Percentiles rank a stretch among this genome's conserved stretches.
phyloP scores from a whole-genome alignment of 1,139 yeast species.

The Eremothecium cymbalariae region DNA sequence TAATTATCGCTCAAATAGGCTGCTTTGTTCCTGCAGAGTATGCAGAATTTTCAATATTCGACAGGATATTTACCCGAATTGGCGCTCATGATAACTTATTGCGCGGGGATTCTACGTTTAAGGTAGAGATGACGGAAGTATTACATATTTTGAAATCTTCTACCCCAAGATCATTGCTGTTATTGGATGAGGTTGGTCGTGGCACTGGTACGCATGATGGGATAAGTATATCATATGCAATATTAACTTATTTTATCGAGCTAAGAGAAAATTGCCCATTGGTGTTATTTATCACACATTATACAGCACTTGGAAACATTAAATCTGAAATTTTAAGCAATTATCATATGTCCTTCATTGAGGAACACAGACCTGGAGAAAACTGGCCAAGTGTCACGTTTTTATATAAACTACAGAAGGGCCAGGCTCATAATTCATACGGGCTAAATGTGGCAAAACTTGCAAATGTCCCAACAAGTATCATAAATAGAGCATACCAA shows the following conservation, averaged over 20 bases:
- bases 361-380: constrained; percentile 34
- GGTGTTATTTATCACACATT: constrained; percentile 79
- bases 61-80: constrained; percentile 39
- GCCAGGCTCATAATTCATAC: constrained; percentile 58
- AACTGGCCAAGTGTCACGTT: constrained; percentile 43
- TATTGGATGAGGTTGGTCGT: constrained; percentile 47
- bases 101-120: constrained; percentile 41
- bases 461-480: constrained; percentile 49
- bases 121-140: constrained; percentile 44
- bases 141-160: constrained; percentile 35
- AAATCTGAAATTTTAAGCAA: constrained; percentile 45
- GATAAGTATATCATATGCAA: constrained; percentile 72
- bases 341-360: constrained; percentile 69
- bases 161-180: constrained; percentile 34
- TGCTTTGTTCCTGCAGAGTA: constrained; percentile 44
- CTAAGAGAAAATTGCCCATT: constrained; percentile 41
- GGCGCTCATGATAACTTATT: constrained; percentile 39
- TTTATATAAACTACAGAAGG: constrained; percentile 51
- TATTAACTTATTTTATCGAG: constrained; percentile 54
- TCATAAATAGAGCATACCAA: constrained; percentile 43
- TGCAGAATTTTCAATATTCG: constrained; percentile 37
- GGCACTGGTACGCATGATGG: constrained; percentile 88
- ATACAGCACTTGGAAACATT: constrained; percentile 53
- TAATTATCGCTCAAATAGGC: constrained; percentile 45
- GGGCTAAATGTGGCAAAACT: constrained; percentile 74